Conservation (phyloP, 495 filamentous ascomycete genomes). For the Penicillium dipodomyicola region DNA sequence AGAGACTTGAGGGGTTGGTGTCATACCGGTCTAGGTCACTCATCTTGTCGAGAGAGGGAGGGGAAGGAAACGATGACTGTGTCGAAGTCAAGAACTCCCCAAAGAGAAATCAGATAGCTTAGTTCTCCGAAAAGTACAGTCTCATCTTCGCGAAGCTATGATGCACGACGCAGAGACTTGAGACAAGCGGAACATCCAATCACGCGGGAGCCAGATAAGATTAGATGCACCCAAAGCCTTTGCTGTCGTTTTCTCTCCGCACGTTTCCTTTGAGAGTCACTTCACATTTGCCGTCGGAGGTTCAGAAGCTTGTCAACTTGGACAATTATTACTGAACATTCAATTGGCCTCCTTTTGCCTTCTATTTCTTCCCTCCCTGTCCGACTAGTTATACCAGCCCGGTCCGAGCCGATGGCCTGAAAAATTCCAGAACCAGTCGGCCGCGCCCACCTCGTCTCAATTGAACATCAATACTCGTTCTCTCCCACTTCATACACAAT, state of each 20-base stretch:
- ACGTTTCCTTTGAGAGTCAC: not conserved
- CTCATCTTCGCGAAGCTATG: conserved; percentile 26
- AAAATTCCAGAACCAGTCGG: conserved; percentile 19
- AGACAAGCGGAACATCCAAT: conserved; percentile 30
- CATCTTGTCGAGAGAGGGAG: conserved; percentile 51
- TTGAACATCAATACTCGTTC: conserved; percentile 9
- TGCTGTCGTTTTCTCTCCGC: conserved; percentile 12
- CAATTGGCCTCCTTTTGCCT: conserved; percentile 19
- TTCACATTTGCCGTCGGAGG: not conserved
- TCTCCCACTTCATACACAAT: conserved; percentile 44
- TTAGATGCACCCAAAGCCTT: conserved; percentile 41
- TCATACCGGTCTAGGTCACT: conserved; percentile 81
- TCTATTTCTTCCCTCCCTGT: not conserved
- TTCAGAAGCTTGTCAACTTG: not conserved
- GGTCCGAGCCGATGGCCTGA: conserved; percentile 24
- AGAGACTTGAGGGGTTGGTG: not conserved
- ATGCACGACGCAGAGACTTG: conserved; percentile 14
- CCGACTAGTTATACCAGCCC: not conserved
- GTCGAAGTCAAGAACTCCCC: conserved; percentile 13
- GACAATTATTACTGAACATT: not conserved
- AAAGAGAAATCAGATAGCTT: conserved; percentile 13
- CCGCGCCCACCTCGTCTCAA: conserved; percentile 13
- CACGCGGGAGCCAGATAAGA: conserved; percentile 40
- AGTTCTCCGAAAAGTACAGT: conserved; percentile 18
- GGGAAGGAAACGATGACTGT: conserved; percentile 9